phyloP scores from a whole-genome alignment of 441 rosid species.

The Pelargonium fulgidum region DNA sequence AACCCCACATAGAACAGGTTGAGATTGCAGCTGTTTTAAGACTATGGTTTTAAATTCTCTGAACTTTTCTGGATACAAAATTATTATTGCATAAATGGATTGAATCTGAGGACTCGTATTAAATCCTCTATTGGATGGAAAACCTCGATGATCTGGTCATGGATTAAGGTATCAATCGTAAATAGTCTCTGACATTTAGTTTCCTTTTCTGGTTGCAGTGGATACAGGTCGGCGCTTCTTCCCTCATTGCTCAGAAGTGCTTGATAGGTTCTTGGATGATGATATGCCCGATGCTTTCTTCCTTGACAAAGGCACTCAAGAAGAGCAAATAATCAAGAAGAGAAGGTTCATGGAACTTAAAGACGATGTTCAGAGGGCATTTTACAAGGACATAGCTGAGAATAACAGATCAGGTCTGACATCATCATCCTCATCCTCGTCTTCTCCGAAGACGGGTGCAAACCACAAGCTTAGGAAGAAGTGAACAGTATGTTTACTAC shows the following conservation, averaged over 20 bases:
- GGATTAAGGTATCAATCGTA: too few relatives aligned
- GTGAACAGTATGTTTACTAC: slow-evolving; percentile 8
- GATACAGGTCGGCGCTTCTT: slow-evolving; percentile 29
- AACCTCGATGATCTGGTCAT: too few relatives aligned
- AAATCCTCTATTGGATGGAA: too few relatives aligned
- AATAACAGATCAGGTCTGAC: slow-evolving; percentile 21
- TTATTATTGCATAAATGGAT: too few relatives aligned
- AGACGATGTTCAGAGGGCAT: slow-evolving; percentile 31
- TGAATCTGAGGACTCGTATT: too few relatives aligned
- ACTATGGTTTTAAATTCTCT: too few relatives aligned
- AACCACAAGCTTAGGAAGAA: slow-evolving; percentile 14
- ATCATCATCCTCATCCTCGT: slow-evolving; percentile 21
- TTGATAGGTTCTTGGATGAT: slow-evolving; percentile 36
- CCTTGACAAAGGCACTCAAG: slow-evolving; percentile 26
- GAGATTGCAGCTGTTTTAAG: too few relatives aligned
- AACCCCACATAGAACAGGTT: too few relatives aligned
- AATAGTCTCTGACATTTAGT: not conserved
- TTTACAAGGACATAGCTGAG: slow-evolving; percentile 26
- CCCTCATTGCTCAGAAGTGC: slow-evolving; percentile 30
- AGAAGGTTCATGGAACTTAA: slow-evolving; percentile 30
- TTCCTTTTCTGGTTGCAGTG: slow-evolving; percentile 20
- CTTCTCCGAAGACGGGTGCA: slow-evolving; percentile 9
- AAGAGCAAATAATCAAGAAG: slow-evolving; percentile 26
- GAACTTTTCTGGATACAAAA: too few relatives aligned
- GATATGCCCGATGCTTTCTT: slow-evolving; percentile 24